Percentiles rank a stretch among this genome's conserved stretches.
Evolutionary conservation across 1,284 basidiomycete genomes (phyloP).

Genomic region (Ganoderma boninense): DNA sequence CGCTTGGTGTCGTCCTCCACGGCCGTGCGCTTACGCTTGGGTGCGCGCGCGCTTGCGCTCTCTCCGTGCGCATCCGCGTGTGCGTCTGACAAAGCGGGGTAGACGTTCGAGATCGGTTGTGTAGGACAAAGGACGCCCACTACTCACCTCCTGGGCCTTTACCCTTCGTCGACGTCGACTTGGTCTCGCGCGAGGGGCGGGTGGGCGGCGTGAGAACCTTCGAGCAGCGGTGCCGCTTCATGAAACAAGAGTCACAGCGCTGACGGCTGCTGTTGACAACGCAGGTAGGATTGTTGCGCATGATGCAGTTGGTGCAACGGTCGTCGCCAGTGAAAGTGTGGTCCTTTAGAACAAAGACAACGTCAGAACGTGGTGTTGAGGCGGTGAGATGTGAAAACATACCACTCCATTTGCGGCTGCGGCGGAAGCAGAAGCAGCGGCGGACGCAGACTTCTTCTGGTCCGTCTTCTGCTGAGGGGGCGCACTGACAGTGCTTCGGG

Average conservation of each 20-base stretch:
- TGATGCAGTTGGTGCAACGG: conserved; percentile 32
- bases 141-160: conserved; percentile 24
- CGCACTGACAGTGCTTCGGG: conserved; percentile 32
- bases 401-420: conserved; percentile 24
- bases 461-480: conserved; percentile 26
- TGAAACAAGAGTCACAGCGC: conserved; percentile 33
- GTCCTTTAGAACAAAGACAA: conserved; percentile 14
- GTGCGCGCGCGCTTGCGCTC: conserved; percentile 30
- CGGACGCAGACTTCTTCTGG: conserved; percentile 26
- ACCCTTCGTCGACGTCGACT: conserved; percentile 30
- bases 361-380: background rate
- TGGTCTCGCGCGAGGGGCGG: conserved; percentile 30
- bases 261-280: conserved; percentile 34
- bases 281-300: conserved; percentile 29
- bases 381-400: conserved; percentile 12
- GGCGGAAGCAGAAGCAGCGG: conserved; percentile 17
- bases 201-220: conserved; percentile 34
- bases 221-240: conserved; percentile 33
- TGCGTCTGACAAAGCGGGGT: conserved; percentile 17
- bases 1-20: conserved; percentile 32
- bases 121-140: conserved; percentile 2
- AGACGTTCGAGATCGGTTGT: background rate
- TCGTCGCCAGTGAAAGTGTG: conserved; percentile 32
- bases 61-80: conserved; percentile 25
- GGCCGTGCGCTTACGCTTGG: conserved; percentile 30